Base-by-base conservation (phyloP, 495 filamentous ascomycete species). In the Penicillium tannophilum region DNA sequence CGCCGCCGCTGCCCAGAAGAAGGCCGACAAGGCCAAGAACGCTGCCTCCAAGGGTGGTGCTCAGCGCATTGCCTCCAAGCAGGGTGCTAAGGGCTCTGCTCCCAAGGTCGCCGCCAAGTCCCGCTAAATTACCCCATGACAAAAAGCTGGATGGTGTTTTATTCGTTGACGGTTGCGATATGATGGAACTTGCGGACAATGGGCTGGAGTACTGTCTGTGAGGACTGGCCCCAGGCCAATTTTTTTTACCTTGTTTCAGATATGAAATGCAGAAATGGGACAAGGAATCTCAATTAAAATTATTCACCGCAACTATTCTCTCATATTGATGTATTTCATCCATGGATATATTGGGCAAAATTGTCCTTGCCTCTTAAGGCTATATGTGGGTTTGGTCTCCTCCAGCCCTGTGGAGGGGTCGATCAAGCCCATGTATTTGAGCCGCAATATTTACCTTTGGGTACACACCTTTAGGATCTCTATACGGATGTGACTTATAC, bases 21-120 rank as follows among this genome's bases (percentile, higher is more conserved):
- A 97, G 90, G 87, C 89, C 44, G 95, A 98, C 81, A 99, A 99
- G 91, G 94, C 94, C 64, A 99, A 98, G 91, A 83, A 63, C 67
- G 94, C 93, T 61, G 86, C 57, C 59, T 63, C 69, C 45, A 88
- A 89, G 80, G 93, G 92, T 64, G 83, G 91, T 81, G 81, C 82
- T 59, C 78, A 83, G 71, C 83, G 88, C 73, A 90, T 96, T 76
- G 83, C 86, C 76, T 90, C 91, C 83, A 99, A 99, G 89, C 92
- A 96, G 86, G 92, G 92, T 64, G 90, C 91, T 33, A 96, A 94
- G 86, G 94, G 95, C 66, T 86, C 92, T 68, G 85, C 86, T 64
- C 77, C 78, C 66, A 98, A 98, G 89, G 87, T 91, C 61, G 82
- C 86, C 70, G 89, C 91, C 79, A 93, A 88, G 75, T 86, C 82